Evolutionary conservation across 2,329 filamentous ascomycete species (phyloP).

Genomic region (Colletotrichum filicis): DNA sequence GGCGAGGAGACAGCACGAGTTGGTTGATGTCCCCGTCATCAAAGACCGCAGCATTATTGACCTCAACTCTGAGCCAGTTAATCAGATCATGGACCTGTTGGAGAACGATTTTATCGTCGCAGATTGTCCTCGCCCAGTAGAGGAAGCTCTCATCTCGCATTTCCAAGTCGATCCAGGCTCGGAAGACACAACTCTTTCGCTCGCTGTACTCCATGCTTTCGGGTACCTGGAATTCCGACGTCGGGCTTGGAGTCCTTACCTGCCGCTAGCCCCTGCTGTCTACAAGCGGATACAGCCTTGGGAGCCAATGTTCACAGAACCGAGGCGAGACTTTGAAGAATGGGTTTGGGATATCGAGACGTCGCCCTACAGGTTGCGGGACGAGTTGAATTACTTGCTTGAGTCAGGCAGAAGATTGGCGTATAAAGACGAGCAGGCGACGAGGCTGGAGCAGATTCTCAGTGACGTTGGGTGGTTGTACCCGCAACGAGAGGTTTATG

Average conservation of each 20-base stretch:
- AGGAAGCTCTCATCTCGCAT: not conserved
- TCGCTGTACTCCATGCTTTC: constrained; percentile 41
- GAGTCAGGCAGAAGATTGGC: constrained; percentile 28
- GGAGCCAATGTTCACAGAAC: constrained; percentile 10
- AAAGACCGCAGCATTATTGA: constrained; percentile 3
- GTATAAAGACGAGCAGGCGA: constrained; percentile 35
- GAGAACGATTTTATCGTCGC: not conserved
- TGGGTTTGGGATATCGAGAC: constrained; percentile 32
- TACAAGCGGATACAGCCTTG: constrained; percentile 36
- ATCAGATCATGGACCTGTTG: not conserved
- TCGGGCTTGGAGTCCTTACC: constrained; percentile 37
- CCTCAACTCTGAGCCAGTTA: constrained; percentile 23
- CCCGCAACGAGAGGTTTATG: not conserved
- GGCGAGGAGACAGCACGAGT: not conserved
- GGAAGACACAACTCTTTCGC: constrained; percentile 35
- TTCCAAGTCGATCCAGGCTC: constrained; percentile 8
- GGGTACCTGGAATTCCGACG: constrained; percentile 39
- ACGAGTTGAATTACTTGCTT: constrained; percentile 36
- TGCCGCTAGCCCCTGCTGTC: constrained; percentile 29
- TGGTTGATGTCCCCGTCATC: constrained; percentile 10
- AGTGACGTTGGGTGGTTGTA: constrained; percentile 31
- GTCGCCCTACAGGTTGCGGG: constrained; percentile 24
- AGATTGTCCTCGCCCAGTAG: not conserved
- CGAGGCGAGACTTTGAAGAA: constrained; percentile 28
- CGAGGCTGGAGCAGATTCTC: constrained; percentile 33